Evolutionary conservation across 2,329 filamentous ascomycete species (phyloP), one percentile per base, ranked within the genome.

Genomic region (Penicillium sumatraense): DNA sequence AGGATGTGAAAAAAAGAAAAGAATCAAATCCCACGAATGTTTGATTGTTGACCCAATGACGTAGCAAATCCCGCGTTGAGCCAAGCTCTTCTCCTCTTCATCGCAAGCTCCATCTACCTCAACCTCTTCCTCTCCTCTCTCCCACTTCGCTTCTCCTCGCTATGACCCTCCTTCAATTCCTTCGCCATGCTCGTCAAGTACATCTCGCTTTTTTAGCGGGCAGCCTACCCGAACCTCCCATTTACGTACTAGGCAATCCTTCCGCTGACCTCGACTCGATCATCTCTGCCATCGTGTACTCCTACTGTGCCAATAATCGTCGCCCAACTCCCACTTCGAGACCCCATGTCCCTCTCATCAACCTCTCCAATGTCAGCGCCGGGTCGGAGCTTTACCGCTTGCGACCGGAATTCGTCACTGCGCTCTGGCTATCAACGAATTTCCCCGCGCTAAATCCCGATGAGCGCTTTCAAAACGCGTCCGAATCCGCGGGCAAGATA

Each of bases 181-280:
- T 77, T 40, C 69, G 63, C 50, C 61, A 72, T 23, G 66, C 74
- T 16, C 65, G 66, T 18, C 66, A 68, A 33, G 48, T 62, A 5
- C 68, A 74, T 46, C 65, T 63, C 16, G 62, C 61, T 41, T 72
- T 68, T 51, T 45, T 72, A 2, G 54, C 63, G 10, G 62, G 63
- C 14, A 26, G 54, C 7, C 54, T 64, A 5, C 41, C 62, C 1
- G 63, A 72, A 29, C 36, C 67, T 13, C 71, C 69, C 0, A 67
- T 76, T 21, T 75, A 77, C 53, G 76, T 79, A 18, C 63, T 78
- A 33, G 77, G 75, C 20, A 78, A 80, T 50, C 71, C 74, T 13
- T 76, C 76, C n/a, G 73, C 73, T 66, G 85, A 88, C 67, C 79
- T 88, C 52, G 85, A 88, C 72, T 87, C 85, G 24, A 83, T 87